These are phyloP conservation scores for Phoma sp. DNA, from an alignment of 2,329 filamentous ascomycete genomes.

Conservation along the genomic window DNA sequence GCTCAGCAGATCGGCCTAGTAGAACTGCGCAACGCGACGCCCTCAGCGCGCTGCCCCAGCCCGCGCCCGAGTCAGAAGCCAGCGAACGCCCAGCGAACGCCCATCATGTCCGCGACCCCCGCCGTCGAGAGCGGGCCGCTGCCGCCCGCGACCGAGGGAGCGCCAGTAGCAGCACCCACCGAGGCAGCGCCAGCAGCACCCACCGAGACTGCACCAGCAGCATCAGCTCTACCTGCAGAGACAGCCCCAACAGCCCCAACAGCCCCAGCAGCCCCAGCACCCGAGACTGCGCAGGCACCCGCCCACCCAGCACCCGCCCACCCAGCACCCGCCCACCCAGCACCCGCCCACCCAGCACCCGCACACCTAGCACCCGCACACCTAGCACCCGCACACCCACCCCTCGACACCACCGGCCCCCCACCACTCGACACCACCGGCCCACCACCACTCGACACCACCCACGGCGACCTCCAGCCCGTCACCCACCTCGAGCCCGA, in stretches of 20 bases:
- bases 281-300: too few relatives aligned
- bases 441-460: too few relatives aligned
- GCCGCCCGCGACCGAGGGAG: neutral
- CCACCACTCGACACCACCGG: too few relatives aligned
- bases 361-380: too few relatives aligned
- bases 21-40: too few relatives aligned
- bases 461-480: constrained; percentile 29
- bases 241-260: neutral
- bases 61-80: too few relatives aligned
- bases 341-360: neutral
- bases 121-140: neutral
- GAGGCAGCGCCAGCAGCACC: neutral
- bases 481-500: constrained; percentile 41
- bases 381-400: neutral
- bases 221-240: too few relatives aligned
- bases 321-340: neutral
- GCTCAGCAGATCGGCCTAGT: too few relatives aligned
- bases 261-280: neutral
- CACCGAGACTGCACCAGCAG: too few relatives aligned
- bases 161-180: neutral
- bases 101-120: constrained; percentile 21
- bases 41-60: too few relatives aligned
- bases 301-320: too few relatives aligned
- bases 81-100: neutral
- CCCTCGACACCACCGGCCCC: too few relatives aligned